A percentile compares a stretch with the other conserved stretches of the same genome.
These are phyloP conservation scores for Colletotrichum theobromicola DNA, from an alignment of 2,329 filamentous ascomycete species.

Conservation along the genomic window DNA sequence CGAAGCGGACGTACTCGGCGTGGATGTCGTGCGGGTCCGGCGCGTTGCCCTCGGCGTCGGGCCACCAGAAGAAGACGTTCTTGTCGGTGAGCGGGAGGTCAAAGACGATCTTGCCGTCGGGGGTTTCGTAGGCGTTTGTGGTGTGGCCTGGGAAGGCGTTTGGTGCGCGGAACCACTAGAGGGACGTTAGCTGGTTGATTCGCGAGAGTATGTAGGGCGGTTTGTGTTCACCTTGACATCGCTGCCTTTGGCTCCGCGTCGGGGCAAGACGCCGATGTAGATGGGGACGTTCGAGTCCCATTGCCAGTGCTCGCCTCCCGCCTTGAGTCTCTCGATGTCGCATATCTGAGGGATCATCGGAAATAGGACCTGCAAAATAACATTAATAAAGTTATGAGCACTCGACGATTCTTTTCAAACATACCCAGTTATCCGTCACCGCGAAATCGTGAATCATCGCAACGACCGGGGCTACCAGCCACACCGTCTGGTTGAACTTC, in stretches of 20 bases:
- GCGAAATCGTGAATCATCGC: conserved; percentile 48
- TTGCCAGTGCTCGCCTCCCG: conserved; percentile 44
- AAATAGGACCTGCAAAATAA: background rate
- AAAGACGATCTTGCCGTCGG: conserved; percentile 33
- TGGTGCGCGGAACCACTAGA: conserved; percentile 41
- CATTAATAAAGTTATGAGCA: background rate
- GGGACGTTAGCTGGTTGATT: no score
- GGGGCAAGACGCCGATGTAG: conserved; percentile 8
- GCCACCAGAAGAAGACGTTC: conserved; percentile 49
- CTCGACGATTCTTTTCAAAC: background rate
- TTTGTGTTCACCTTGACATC: background rate
- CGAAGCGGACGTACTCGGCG: conserved; percentile 23
- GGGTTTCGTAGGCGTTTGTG: conserved; percentile 40
- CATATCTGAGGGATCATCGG: conserved; percentile 5
- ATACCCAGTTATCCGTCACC: conserved; percentile 44
- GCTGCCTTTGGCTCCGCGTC: conserved; percentile 4
- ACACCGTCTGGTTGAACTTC: conserved; percentile 33
- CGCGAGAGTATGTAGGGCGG: no score
- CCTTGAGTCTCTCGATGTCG: conserved; percentile 29
- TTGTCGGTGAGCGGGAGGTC: conserved; percentile 40
- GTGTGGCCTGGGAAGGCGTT: conserved; percentile 40
- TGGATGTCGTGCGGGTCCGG: conserved; percentile 32
- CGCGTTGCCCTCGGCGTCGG: conserved; percentile 37
- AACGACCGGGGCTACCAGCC: conserved; percentile 37
- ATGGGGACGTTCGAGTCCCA: conserved; percentile 30